Evolutionary conservation across 257 asterid species (phyloP).

Genomic region (Primulina tabacum): DNA sequence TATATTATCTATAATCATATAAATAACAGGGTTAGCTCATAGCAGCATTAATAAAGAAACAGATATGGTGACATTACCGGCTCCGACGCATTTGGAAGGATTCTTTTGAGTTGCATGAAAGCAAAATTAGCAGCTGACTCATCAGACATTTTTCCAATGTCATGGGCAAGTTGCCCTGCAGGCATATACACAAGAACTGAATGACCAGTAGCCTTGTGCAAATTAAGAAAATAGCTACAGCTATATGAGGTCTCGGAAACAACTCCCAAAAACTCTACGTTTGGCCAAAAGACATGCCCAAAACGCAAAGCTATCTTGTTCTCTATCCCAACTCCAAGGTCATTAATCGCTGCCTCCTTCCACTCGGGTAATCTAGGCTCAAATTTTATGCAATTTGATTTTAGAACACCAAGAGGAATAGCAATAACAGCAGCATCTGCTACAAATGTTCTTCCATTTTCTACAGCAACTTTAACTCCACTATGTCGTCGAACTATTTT

Average conservation of each 20-base stretch:
- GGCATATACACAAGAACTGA: conserved; percentile 97
- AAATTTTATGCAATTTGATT: conserved; percentile 62
- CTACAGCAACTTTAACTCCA: conserved; percentile 84
- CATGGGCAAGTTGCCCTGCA: conserved; percentile 88
- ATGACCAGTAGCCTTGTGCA: conserved; percentile 96
- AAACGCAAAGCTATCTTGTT: conserved; percentile 86
- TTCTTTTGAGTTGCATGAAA: conserved; percentile 62
- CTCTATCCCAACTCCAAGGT: conserved; percentile 92
- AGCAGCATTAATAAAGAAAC: neutral
- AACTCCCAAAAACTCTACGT: conserved; percentile 92
- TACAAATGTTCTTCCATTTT: conserved; percentile 70
- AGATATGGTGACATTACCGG: conserved; percentile 53
- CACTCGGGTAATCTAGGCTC: conserved; percentile 93
- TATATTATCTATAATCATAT: neutral
- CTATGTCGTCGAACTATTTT: conserved; percentile 64
- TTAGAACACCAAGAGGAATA: conserved; percentile 88
- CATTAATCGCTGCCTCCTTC: conserved; percentile 87
- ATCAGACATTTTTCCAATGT: conserved; percentile 79
- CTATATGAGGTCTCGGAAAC: conserved; percentile 78
- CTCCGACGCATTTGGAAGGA: conserved; percentile 74
- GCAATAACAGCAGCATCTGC: conserved; percentile 96
- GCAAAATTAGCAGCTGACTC: conserved; percentile 90
- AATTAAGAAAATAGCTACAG: conserved; percentile 92
- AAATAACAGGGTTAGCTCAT: neutral
- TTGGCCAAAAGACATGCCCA: conserved; percentile 88